Evolutionary conservation across 768 basidiomycete genomes (phyloP).

Genomic region (Fomitopsis pulvina): DNA sequence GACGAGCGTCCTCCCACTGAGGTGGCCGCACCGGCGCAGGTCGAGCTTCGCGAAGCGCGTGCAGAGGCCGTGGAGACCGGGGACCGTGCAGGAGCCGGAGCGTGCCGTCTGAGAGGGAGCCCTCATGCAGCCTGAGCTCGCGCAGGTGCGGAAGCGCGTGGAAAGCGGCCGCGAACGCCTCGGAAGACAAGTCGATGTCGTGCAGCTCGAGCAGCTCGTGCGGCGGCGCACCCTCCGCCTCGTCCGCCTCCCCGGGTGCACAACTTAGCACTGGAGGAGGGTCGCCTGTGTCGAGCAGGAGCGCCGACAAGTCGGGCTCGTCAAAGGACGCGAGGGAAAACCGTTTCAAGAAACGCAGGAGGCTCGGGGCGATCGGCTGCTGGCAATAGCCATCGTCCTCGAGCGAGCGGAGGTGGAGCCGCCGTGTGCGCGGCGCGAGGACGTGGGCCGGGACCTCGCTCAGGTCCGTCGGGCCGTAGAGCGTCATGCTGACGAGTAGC

Average conservation of each 20-base stretch:
- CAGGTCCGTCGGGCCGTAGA: conserved; percentile 26
- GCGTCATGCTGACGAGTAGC: conserved; percentile 23
- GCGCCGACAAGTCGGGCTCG: background rate
- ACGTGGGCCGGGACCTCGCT: conserved; percentile 23
- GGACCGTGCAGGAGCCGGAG: conserved; percentile 33
- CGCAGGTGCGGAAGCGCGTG: conserved; percentile 32
- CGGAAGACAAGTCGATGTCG: conserved; percentile 38
- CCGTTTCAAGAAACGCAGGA: conserved; percentile 25
- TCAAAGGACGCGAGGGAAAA: conserved; percentile 11
- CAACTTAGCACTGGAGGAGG: no score
- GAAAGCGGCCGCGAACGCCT: conserved; percentile 31
- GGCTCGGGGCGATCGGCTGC: conserved; percentile 24
- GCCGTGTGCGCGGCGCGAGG: conserved; percentile 30
- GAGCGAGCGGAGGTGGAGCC: conserved; percentile 36
- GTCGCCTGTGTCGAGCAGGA: no score
- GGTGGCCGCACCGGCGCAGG: conserved; percentile 52
- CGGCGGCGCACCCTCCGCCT: conserved; percentile 24
- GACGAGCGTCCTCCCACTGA: conserved; percentile 45
- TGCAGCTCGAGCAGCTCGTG: conserved; percentile 41
- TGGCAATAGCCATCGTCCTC: conserved; percentile 27
- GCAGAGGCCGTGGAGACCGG: conserved; percentile 32
- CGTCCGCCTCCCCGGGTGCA: no score
- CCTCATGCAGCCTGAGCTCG: conserved; percentile 50
- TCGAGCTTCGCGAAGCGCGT: conserved; percentile 43
- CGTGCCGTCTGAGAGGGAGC: conserved; percentile 45